Conservation (phyloP, 1,284 basidiomycete species). For the Inonotus hispidus region DNA sequence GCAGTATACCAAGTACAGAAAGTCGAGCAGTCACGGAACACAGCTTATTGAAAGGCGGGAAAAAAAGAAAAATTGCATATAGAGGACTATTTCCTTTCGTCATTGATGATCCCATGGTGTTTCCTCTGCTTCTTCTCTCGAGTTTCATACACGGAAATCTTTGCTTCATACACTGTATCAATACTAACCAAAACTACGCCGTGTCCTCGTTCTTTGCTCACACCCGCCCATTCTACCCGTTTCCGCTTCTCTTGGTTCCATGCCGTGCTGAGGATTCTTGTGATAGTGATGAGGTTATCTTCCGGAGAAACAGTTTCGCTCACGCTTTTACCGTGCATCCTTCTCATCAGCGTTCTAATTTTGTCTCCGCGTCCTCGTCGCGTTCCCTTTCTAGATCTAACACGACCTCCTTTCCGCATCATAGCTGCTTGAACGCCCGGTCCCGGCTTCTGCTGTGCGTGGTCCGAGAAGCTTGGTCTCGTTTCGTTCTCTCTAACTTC, state of each 20-base stretch:
- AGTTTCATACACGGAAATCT: neutral
- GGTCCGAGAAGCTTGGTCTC: too few species aligned
- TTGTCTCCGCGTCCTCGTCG: too few species aligned
- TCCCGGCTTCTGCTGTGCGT: too few species aligned
- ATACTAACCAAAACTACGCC: neutral
- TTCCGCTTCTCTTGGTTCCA: neutral
- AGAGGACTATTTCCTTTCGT: neutral
- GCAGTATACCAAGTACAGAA: constrained; percentile 21
- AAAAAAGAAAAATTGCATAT: neutral
- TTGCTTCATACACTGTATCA: neutral
- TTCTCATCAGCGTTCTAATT: too few species aligned
- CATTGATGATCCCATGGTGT: neutral
- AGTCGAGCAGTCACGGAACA: constrained; percentile 21
- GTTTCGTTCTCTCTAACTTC: neutral
- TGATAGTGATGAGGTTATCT: neutral
- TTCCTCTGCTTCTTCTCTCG: neutral
- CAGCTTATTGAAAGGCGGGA: neutral
- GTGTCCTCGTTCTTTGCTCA: neutral
- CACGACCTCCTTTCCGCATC: too few species aligned
- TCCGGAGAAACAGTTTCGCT: neutral
- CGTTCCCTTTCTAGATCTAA: too few species aligned
- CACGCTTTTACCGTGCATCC: too few species aligned
- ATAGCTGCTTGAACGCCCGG: too few species aligned
- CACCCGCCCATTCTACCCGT: neutral
- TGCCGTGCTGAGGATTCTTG: too few species aligned